A percentile compares a stretch with the other conserved stretches of the same genome.
Evolutionary conservation across 2,329 filamentous ascomycete species (phyloP).

Genomic region (Celoporthe dispersa): DNA sequence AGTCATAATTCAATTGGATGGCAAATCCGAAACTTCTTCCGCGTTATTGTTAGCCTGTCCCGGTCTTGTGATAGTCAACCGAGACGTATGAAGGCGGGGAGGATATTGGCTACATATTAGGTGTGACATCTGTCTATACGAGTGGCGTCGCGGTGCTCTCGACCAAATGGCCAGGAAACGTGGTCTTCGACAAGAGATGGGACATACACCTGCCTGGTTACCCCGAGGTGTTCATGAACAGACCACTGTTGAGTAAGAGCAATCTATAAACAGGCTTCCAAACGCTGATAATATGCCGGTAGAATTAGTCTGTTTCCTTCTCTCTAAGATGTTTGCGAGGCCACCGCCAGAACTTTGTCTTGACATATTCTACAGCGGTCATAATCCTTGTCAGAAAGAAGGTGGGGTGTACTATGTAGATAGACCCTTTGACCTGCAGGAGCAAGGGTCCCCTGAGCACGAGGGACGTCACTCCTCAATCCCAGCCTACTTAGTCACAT

Average conservation of each 20-base stretch:
- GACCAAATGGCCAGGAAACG: too few species aligned
- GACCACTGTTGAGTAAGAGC: neutral
- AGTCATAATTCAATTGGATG: neutral
- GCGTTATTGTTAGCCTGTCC: neutral
- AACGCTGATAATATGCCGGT: neutral
- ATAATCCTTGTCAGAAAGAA: neutral
- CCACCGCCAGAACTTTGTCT: neutral
- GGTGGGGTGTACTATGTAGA: neutral
- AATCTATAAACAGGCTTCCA: neutral
- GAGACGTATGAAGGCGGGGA: neutral
- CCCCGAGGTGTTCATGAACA: neutral
- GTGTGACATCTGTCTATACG: too few species aligned
- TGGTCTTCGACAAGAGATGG: neutral
- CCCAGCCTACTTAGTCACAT: neutral
- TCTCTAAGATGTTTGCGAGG: neutral
- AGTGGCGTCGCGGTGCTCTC: too few species aligned
- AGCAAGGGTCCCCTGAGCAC: conserved; percentile 1
- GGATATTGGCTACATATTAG: too few species aligned
- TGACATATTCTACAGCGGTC: neutral
- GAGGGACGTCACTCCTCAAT: neutral
- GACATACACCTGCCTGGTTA: neutral
- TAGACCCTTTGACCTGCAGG: neutral
- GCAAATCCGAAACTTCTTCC: neutral
- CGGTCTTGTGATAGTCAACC: neutral
- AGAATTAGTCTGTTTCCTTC: neutral